Base-by-base conservation (phyloP, 306 rosid genomes). In the Astragalus membranaceus region DNA sequence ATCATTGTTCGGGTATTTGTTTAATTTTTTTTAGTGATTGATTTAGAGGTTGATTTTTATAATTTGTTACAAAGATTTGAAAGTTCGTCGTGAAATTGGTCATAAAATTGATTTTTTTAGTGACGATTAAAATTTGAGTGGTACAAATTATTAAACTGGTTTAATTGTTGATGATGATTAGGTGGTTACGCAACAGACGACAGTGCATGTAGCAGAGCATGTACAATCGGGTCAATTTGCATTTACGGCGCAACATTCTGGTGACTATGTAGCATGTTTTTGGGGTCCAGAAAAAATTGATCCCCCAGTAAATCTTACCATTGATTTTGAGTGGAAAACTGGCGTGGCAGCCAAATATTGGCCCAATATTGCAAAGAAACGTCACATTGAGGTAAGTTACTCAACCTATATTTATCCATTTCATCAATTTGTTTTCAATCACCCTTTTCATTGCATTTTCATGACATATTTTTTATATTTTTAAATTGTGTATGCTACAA, bases 321-420 rank as follows among this genome's bases (percentile, higher is more conserved):
- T 92, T 10, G 95, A 92, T 53, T 85, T 92, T 26, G 88, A 86
- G 2, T 92, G 98, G 98, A 86, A 56, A 70, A 69, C 85, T 0
- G 98, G 96, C 10, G 87, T 89, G 3, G 80, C 75, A 1, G 81
- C 94, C 4, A 84, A 72, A 47, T 88, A 73, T 61, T 84, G 92
- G 92, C 42, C 86, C 56, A 78, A 55, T 39, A 82, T 89, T 67
- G 90, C 88, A 32, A 89, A 89, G 90, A 84, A 83, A 83, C 73
- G 85, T 57, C 35, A 87, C 13, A 78, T 92, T 10, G 88, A 87
- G 50, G 96, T 92, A 78, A 87, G 89, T 73, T 15, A 44, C 47
- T 64, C 5, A n/a, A n/a, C n/a, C n/a, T n/a, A n/a, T n/a, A n/a
- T n/a, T n/a, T n/a, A n/a, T n/a, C n/a, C n/a, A n/a, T n/a, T n/a